Base-by-base conservation (phyloP, 441 rosid species). In the Manihot esculenta region DNA sequence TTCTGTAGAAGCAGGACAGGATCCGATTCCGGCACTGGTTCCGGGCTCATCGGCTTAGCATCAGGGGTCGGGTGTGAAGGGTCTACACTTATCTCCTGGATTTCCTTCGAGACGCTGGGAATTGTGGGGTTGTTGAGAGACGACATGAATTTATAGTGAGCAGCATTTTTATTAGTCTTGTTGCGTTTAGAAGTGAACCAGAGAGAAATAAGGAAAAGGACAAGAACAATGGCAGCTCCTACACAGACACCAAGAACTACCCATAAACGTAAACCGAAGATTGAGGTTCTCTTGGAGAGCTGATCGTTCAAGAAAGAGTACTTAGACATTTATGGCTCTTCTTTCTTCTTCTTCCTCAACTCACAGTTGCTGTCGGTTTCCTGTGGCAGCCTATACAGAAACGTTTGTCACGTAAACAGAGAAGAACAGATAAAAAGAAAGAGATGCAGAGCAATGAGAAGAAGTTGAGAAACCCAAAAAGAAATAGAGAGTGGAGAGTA, bases 101-200 rank as follows among this genome's bases (percentile, higher is more conserved):
- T 89, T 82, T 93, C 98, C 55, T 86, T 91, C 38, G 92, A 91
- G 61, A 91, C 85, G 23, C 68, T 84, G 0, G 97, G 96, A 66
- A 89, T 87, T n/a, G 86, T 83, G 8, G 83, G 78, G 64, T 79
- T 77, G 64, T 66, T 79, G 51, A 71, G 66, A 44, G 73, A 66
- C 0, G 74, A 49, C 53, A 57, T 50, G 60, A 76, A 35, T 24
- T 66, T 15, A 21, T 74, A 63, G 45, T 30, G 62, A 15, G 59
- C 41, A 3, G 83, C 47, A n/a, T 77, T 62, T 38, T 81, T 80
- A 21, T 64, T 66, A 27, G 70, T 71, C 38, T 59, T 70, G 51
- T 58, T 66, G 33, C 90, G 79, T 72, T 76, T 82, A 17, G 88
- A 85, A 59, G 85, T 84, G 76, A 85, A 64, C 85, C 91, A 85